Conservation (phyloP, 257 asterid genomes). For the Eucommia ulmoides region DNA sequence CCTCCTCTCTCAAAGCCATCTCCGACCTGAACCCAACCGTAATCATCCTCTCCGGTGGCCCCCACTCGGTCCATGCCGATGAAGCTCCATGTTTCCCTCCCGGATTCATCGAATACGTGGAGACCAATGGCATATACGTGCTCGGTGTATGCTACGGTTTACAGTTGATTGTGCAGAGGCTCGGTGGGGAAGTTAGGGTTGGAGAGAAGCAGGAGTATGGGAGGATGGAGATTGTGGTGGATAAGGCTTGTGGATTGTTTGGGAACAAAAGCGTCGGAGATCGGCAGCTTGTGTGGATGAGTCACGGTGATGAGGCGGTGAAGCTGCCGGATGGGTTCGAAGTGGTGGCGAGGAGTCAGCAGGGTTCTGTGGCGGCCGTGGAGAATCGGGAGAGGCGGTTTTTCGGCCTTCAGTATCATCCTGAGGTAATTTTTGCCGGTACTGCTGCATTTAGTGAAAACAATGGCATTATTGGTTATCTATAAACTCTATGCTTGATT, state of each 20-base stretch:
- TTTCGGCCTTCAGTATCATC: constrained; percentile 98
- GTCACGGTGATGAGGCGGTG: constrained; percentile 95
- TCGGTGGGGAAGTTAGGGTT: constrained; percentile 69
- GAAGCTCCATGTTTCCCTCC: constrained; percentile 69
- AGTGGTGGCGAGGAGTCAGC: constrained; percentile 74
- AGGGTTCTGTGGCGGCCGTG: constrained; percentile 77
- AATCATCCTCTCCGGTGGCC: constrained; percentile 90
- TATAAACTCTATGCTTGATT: not conserved
- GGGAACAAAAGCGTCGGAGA: constrained; percentile 60
- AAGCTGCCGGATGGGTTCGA: constrained; percentile 79
- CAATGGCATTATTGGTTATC: not conserved
- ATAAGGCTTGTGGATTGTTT: constrained; percentile 35
- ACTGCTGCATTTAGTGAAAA: no score
- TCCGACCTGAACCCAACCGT: constrained; percentile 46
- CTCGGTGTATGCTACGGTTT: constrained; percentile 88
- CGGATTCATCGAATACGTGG: constrained; percentile 63
- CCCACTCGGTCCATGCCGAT: constrained; percentile 81
- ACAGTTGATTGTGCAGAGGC: constrained; percentile 71
- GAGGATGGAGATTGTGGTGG: constrained; percentile 76
- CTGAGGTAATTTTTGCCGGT: constrained; percentile 57
- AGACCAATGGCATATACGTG: constrained; percentile 32
- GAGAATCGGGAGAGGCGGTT: constrained; percentile 46
- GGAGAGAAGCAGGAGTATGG: constrained; percentile 96
- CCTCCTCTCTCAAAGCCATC: constrained; percentile 56
- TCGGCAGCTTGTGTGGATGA: constrained; percentile 93